phyloP scores from a whole-genome alignment of 2,329 filamentous ascomycete genomes.

The Phaeosphaeriaceae sp. region DNA sequence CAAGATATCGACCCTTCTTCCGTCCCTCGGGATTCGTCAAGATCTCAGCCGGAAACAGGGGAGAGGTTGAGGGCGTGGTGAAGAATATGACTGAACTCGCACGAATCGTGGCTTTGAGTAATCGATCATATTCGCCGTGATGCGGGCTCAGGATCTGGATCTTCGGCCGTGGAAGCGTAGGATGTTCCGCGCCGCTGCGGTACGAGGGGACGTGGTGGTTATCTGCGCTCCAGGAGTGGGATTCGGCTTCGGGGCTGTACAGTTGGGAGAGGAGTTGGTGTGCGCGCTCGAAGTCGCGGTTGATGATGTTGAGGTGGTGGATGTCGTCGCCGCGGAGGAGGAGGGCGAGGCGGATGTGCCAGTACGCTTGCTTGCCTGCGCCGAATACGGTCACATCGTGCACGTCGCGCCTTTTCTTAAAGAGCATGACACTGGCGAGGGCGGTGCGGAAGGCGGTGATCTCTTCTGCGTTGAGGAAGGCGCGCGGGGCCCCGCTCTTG shows the following conservation, averaged over 20 bases:
- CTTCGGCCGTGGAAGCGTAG: slow-evolving; percentile 53
- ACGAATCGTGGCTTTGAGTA: slow-evolving; percentile 75
- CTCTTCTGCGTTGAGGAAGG: slow-evolving; percentile 72
- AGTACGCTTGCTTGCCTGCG: slow-evolving; percentile 88
- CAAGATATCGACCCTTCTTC: slow-evolving; percentile 74
- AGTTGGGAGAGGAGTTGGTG: slow-evolving; percentile 62
- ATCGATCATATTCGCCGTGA: slow-evolving; percentile 73
- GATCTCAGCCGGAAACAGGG: slow-evolving; percentile 77
- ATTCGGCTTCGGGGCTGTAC: slow-evolving; percentile 56
- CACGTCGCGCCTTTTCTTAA: slow-evolving; percentile 71
- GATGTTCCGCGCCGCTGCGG: slow-evolving; percentile 13
- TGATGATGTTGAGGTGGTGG: slow-evolving; percentile 83
- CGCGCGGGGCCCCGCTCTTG: slow-evolving; percentile 64
- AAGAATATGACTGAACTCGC: slow-evolving; percentile 85
- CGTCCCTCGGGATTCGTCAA: slow-evolving; percentile 76
- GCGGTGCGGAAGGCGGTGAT: slow-evolving; percentile 75
- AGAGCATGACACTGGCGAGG: slow-evolving; percentile 68
- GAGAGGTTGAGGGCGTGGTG: slow-evolving; percentile 78
- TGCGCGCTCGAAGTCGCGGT: slow-evolving; percentile 71
- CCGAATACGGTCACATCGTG: slow-evolving; percentile 86
- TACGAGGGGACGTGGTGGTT: slow-evolving; percentile 20
- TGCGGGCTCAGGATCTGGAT: slow-evolving; percentile 74
- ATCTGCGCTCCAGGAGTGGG: slow-evolving; percentile 19
- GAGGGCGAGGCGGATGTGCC: slow-evolving; percentile 87
- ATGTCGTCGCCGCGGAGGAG: slow-evolving; percentile 74